Base-by-base conservation (phyloP, 495 filamentous ascomycete species). In the Hypoxylon rickii region DNA sequence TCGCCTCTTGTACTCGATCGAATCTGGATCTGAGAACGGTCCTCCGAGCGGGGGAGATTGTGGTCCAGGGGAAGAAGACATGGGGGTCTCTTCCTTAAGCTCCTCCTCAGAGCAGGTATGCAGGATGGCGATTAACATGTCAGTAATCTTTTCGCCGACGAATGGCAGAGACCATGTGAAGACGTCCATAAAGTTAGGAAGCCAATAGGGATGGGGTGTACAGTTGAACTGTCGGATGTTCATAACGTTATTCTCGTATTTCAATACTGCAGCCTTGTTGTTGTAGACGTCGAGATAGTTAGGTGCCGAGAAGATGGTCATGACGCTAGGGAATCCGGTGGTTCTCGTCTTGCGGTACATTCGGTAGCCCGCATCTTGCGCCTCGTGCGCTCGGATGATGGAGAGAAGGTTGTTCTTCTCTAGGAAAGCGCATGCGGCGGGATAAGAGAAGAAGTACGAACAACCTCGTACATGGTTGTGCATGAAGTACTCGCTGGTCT, bases 181-280 rank as follows among this genome's bases (percentile, higher is more conserved):
- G 43, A 98, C 94, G 68, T 98, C 94, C 94, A 98, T 98, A 72
- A 98, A 98, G 75, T 98, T 98, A 38, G 94, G 94, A 29, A 98
- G 83, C 94, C 94, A 98, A 75, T 97, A 98, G 12, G 94, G 94
- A 73, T 98, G 94, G 5, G 94, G 94, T 24, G 94, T 97, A 83
- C 94, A 98, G 74, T 98, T 98, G 76, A 98, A 98, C 70, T 98
- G 94, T 21, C 94, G 84, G 67, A 98, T 98, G 79, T 98, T 98
- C 94, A 98, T 98, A 50, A 98, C 94, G 68, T 98, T 98, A 75
- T 98, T 98, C 72, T 98, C 94, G 70, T 98, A 98, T 72, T 98
- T 98, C 53, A 98, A 77, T 16, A 98, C 94, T 0, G 94, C 94
- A 0, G 94, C 94, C 75, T 98, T 98, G 83, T 98, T 98, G 83